Evolutionary conservation across 2,329 filamentous ascomycete genomes (phyloP).

Genomic region (Ophiostoma quercus): DNA sequence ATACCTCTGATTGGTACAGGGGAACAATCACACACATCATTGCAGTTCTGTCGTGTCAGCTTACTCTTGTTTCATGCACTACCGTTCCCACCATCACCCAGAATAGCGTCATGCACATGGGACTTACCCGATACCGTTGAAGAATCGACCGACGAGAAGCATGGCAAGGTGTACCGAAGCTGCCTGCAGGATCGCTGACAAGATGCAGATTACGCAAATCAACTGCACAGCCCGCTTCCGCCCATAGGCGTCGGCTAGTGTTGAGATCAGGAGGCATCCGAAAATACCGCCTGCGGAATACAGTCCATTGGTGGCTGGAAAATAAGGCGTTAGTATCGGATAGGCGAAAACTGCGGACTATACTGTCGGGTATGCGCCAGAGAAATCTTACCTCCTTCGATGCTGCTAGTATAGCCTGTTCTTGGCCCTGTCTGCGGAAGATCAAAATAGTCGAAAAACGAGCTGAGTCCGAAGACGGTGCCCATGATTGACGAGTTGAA

Average conservation of each 20-base stretch:
- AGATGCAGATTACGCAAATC: not conserved
- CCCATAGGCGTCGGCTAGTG: not conserved
- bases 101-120: not conserved
- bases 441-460: not conserved
- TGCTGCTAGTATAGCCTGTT: not conserved
- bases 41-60: not conserved
- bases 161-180: not conserved
- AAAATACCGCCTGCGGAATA: not conserved
- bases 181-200: not conserved
- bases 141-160: not conserved
- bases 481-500: not conserved
- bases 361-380: no score
- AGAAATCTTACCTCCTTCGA: not conserved
- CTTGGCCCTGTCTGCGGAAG: not conserved
- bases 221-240: not conserved
- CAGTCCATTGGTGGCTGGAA: not conserved
- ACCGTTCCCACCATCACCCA: not conserved
- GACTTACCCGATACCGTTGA: not conserved
- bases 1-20: not conserved
- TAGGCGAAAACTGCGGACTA: no score
- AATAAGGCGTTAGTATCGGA: not conserved
- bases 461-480: not conserved
- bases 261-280: not conserved
- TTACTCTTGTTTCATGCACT: not conserved
- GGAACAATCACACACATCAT: slow-evolving; percentile 4